A percentile compares a stretch with the other conserved stretches of the same genome.
Evolutionary conservation across 2,329 filamentous ascomycete genomes (phyloP).

Genomic region (Elsinoe necatrix): DNA sequence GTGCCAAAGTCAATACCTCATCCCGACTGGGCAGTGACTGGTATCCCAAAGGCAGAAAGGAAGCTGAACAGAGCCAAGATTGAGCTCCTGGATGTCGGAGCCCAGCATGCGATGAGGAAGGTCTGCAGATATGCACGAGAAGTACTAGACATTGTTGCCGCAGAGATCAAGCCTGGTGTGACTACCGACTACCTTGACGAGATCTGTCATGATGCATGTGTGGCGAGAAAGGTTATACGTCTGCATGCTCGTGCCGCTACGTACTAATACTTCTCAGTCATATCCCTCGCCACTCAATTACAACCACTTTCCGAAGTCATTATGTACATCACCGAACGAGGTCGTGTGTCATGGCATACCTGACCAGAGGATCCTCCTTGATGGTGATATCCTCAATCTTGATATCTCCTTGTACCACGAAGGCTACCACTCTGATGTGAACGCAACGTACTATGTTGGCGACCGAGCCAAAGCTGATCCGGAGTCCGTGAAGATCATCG

Average conservation of each 20-base stretch:
- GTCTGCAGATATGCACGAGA: slow-evolving; percentile 83
- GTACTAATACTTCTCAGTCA: slow-evolving; percentile 46
- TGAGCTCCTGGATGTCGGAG: slow-evolving; percentile 67
- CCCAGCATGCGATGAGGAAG: slow-evolving; percentile 83
- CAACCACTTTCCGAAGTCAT: slow-evolving; percentile 91
- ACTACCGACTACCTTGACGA: slow-evolving; percentile 94
- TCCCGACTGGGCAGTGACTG: slow-evolving; percentile 81
- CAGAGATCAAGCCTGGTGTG: slow-evolving; percentile 73
- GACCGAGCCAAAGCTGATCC: slow-evolving; percentile 74
- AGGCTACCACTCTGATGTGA: slow-evolving; percentile 91
- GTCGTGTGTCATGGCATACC: slow-evolving; percentile 98
- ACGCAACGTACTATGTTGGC: slow-evolving; percentile 97
- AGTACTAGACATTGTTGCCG: slow-evolving; percentile 82
- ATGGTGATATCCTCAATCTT: slow-evolving; percentile 95
- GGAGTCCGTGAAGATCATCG: slow-evolving; percentile 81
- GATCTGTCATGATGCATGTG: slow-evolving; percentile 84
- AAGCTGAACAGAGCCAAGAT: slow-evolving; percentile 63
- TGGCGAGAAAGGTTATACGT: slow-evolving; percentile 73
- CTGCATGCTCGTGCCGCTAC: background rate
- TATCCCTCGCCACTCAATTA: slow-evolving; percentile 95
- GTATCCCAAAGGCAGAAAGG: slow-evolving; percentile 56
- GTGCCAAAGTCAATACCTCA: slow-evolving; percentile 71
- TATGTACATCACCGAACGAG: slow-evolving; percentile 93
- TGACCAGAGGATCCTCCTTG: slow-evolving; percentile 73
- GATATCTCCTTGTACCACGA: slow-evolving; percentile 90